Base-by-base conservation (phyloP, 2,329 filamentous ascomycete genomes). In the Penicillium rolfsii region DNA sequence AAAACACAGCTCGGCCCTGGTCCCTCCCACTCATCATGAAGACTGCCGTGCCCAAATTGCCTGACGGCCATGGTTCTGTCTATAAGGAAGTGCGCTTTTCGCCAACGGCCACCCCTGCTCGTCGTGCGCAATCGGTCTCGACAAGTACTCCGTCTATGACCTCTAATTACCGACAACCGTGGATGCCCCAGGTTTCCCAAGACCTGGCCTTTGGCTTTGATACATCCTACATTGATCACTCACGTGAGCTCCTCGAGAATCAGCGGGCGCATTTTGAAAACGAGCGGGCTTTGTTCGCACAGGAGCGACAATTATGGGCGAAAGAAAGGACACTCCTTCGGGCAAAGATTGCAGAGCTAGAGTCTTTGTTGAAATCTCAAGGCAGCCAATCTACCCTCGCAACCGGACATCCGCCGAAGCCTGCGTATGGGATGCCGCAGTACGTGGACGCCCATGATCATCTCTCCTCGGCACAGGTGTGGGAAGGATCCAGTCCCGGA, bases 11-110 rank as follows among this genome's bases (percentile, higher is more conserved):
- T 22, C 53, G 33, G 14, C 26, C 53, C 30, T 48, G 11, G 36
- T 33, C 9, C 22, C 30, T 19, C 36, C 8, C 26, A 16, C 50
- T 19, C 50, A 26, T 49, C 11, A 75, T 75, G 73, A 74, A 62
- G 64, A 57, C 67, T 43, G 60, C 67, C 24, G 58, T 59, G 14
- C 63, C 63, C 19, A 71, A 69, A 24, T 50, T 69, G 38, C 70
- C 67, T 22, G 73, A 75, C 48, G 73, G 74, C 45, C 74, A 75
- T 62, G 72, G 73, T 50, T 72, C 67, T 59, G 64, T 71, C 41
- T 76, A 76, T 66, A 80, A 77, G 70, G 77, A 77, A 63, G 77
- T 79, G 38, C 77, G 74, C 55, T 79, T 79, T 64, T 79, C 77
- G 24, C 73, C 75, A 12, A 73, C 76, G 3, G 65, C 73, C 41